phyloP scores from a whole-genome alignment of 345 rosid species.

The Linum usitatissimum region DNA sequence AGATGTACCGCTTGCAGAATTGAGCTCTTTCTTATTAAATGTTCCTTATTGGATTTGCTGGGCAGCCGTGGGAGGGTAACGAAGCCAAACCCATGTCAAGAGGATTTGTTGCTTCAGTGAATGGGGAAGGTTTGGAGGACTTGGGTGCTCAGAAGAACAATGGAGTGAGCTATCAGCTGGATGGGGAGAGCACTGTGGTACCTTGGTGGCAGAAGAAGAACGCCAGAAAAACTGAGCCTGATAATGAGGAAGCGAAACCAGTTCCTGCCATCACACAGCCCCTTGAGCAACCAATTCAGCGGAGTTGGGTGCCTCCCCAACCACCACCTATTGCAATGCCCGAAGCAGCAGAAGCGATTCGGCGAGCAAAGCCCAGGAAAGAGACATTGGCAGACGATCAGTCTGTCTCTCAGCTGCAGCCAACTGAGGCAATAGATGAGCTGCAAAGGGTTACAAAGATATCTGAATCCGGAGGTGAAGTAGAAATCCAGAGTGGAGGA shows the following conservation, averaged over 20 bases:
- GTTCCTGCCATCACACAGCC: neutral
- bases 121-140: neutral
- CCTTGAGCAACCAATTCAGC: neutral
- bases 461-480: conserved; percentile 1
- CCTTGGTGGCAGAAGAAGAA: conserved; percentile 7
- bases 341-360: conserved; percentile 7
- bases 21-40: neutral
- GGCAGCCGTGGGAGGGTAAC: neutral
- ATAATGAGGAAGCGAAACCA: neutral
- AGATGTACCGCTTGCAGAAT: neutral
- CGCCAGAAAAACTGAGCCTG: neutral
- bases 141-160: neutral
- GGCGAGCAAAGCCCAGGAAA: neutral
- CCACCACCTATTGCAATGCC: conserved; percentile 6
- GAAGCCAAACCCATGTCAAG: neutral
- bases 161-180: neutral
- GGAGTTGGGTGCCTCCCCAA: conserved; percentile 6
- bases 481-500: neutral
- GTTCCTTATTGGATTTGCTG: neutral
- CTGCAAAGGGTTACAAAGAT: neutral
- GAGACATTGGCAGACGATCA: neutral
- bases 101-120: neutral
- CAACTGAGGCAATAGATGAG: conserved; percentile 1
- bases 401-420: neutral
- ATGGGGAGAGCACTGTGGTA: neutral